Conservation (phyloP, 768 basidiomycete genomes). For the Lentinula lateritia region DNA sequence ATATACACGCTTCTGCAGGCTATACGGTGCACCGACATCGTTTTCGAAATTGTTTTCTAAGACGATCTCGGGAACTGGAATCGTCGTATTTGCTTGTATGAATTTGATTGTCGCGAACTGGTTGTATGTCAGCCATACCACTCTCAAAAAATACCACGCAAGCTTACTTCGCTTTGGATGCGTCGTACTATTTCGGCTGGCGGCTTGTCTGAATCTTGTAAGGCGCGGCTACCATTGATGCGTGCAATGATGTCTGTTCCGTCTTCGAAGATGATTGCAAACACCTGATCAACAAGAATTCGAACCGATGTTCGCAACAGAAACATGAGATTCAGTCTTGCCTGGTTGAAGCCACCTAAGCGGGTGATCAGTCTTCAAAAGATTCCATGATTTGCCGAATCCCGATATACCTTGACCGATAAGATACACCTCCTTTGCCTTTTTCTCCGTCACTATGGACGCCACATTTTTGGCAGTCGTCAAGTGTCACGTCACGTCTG, state of each 20-base stretch:
- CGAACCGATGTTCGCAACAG: too few species aligned
- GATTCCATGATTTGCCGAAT: too few species aligned
- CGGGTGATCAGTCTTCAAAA: too few species aligned
- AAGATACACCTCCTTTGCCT: too few species aligned
- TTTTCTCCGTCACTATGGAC: too few species aligned
- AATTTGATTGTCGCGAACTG: background rate
- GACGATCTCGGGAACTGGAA: background rate
- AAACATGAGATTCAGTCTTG: too few species aligned
- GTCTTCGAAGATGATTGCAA: background rate
- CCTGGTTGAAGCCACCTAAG: too few species aligned
- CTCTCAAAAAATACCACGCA: background rate
- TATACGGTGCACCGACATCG: background rate
- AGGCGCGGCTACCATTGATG: background rate
- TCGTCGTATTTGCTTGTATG: background rate
- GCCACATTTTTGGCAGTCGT: too few species aligned
- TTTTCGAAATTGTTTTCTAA: background rate
- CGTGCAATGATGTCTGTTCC: background rate
- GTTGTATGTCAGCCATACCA: background rate
- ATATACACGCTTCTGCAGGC: background rate
- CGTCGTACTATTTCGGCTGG: background rate
- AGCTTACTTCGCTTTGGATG: background rate
- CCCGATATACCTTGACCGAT: too few species aligned
- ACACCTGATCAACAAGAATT: background rate
- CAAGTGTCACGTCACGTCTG: too few species aligned
- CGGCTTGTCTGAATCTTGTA: background rate